Evolutionary conservation across 208 protist species (phyloP).

Genomic region (Trypanosoma melophagium): DNA sequence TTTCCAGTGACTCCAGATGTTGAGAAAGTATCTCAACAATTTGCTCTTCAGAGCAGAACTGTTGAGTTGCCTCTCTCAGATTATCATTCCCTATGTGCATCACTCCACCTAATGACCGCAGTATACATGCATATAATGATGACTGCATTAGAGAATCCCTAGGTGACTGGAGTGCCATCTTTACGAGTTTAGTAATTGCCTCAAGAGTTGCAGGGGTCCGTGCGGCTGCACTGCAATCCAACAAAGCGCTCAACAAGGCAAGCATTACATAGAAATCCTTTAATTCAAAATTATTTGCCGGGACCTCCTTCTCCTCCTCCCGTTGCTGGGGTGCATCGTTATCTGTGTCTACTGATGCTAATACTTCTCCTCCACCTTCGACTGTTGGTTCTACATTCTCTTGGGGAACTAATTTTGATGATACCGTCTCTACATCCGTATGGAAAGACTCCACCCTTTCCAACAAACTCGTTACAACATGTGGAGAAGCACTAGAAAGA

Average conservation of each 20-base stretch:
- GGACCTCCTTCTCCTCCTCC: background rate
- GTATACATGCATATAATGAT: constrained; percentile 8
- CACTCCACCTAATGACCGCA: background rate
- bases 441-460: background rate
- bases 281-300: background rate
- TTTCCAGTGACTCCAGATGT: background rate
- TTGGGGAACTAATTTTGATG: background rate
- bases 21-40: constrained; percentile 10
- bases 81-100: background rate
- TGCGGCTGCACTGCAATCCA: background rate
- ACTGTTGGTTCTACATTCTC: background rate
- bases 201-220: background rate
- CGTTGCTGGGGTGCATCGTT: background rate
- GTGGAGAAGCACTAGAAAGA: background rate
- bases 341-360: background rate
- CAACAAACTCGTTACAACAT: constrained; percentile 4
- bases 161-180: background rate
- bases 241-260: background rate
- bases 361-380: background rate
- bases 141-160: background rate
- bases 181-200: background rate
- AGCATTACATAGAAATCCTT: background rate
- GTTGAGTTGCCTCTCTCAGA: background rate
- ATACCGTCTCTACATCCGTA: background rate
- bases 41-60: background rate